phyloP scores from a whole-genome alignment of 2,329 filamentous ascomycete genomes.

The Curvularia lunata region DNA sequence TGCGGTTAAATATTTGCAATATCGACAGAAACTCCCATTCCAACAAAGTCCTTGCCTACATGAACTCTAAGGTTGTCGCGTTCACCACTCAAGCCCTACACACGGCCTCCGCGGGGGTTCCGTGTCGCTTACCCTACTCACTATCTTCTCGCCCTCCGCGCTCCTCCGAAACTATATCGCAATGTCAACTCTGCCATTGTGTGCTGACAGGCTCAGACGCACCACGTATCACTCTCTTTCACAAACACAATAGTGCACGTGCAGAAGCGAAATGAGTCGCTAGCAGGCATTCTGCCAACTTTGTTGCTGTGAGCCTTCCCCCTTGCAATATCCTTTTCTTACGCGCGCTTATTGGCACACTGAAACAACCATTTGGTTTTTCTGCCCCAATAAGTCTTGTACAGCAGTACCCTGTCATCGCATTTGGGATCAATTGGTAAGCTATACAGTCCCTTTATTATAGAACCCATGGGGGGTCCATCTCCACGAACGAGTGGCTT shows the following conservation, averaged over 20 bases:
- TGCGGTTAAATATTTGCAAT: neutral
- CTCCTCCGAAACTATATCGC: slow-evolving; percentile 6
- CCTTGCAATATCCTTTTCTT: too few relatives aligned
- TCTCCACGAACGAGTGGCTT: neutral
- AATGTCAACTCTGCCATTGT: slow-evolving; percentile 5
- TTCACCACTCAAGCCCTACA: slow-evolving; percentile 12
- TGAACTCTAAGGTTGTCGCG: neutral
- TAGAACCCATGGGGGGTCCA: neutral
- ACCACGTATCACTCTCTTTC: neutral
- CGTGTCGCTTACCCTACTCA: slow-evolving; percentile 12
- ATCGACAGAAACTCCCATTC: neutral
- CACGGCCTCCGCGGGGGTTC: slow-evolving; percentile 9
- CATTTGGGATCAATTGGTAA: neutral
- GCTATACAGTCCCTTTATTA: neutral
- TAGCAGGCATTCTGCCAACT: slow-evolving; percentile 30
- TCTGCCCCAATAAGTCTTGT: neutral
- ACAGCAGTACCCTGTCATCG: neutral
- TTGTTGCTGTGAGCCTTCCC: slow-evolving; percentile 3
- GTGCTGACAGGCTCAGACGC: slow-evolving; percentile 9
- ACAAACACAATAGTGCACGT: neutral
- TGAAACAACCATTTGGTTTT: neutral
- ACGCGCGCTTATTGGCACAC: too few relatives aligned
- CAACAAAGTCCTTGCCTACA: neutral
- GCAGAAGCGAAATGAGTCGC: slow-evolving; percentile 14
- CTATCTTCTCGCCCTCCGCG: slow-evolving; percentile 6